Evolutionary conservation across 495 filamentous ascomycete species (phyloP).

Genomic region (Xylaria scruposa): DNA sequence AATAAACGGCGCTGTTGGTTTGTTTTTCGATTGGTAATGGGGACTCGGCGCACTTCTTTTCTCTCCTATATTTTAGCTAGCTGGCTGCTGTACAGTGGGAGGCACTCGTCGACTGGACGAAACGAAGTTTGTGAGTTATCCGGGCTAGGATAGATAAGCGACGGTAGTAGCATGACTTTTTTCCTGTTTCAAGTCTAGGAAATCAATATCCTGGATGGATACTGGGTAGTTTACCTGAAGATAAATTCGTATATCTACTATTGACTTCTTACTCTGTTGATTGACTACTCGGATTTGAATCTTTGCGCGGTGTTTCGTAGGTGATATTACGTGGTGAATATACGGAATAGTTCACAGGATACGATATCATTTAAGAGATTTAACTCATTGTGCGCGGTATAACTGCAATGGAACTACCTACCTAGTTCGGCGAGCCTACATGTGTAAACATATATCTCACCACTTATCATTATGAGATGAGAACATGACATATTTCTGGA

Average conservation of each 20-base stretch:
- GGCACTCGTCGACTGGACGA: background rate
- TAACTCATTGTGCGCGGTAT: no score
- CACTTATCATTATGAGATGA: background rate
- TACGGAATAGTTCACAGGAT: no score
- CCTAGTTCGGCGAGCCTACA: no score
- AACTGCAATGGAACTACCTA: no score
- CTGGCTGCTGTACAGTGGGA: background rate
- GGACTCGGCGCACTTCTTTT: background rate
- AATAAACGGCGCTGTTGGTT: background rate
- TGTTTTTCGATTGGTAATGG: background rate
- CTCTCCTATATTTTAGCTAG: background rate
- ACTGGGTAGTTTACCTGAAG: background rate
- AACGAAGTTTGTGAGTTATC: background rate
- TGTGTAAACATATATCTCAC: background rate
- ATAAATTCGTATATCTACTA: background rate
- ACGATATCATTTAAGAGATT: no score
- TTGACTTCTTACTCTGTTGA: background rate
- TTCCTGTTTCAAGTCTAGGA: background rate
- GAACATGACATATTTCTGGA: background rate
- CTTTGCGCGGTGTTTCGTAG: no score
- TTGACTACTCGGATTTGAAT: background rate
- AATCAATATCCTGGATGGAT: background rate
- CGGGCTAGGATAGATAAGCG: constrained; percentile 11
- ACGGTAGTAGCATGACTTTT: background rate
- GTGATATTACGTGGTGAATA: background rate